Conservation (phyloP, 768 basidiomycete genomes). For the Hortiboletus flavorubellus region DNA sequence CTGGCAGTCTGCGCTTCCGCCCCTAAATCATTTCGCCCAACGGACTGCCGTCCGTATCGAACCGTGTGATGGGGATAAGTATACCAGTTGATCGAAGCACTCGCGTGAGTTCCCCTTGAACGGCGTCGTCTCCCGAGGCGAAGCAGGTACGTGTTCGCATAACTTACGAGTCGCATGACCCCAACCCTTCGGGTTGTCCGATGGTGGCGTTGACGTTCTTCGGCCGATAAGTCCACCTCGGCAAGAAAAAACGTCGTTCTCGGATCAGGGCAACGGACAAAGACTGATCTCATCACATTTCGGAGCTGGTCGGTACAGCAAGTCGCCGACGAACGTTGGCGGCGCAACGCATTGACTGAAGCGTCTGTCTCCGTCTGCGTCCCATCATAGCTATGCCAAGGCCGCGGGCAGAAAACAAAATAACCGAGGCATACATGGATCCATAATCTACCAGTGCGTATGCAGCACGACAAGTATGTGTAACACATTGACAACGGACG, state of each 20-base stretch:
- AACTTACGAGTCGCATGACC: not conserved
- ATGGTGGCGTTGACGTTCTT: not conserved
- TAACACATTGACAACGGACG: not conserved
- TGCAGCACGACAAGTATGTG: not conserved
- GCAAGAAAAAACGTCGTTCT: not conserved
- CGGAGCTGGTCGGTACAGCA: not conserved
- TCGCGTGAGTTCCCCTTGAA: not conserved
- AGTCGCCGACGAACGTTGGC: not conserved
- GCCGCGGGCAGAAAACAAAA: not conserved
- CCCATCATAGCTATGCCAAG: not conserved
- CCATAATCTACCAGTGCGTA: not conserved
- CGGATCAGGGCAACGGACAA: no score
- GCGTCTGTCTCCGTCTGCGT: not conserved
- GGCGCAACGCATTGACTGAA: not conserved
- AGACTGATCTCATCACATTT: not conserved
- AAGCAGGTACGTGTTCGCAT: no score
- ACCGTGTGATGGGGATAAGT: not conserved
- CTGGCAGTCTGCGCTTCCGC: no score
- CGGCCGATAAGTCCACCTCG: not conserved
- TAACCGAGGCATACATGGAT: no score
- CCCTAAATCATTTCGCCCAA: no score
- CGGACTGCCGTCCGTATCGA: not conserved
- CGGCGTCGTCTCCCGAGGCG: no score
- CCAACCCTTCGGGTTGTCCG: not conserved
- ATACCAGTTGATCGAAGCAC: not conserved